These are phyloP conservation scores for Berberis thunbergii DNA, from an alignment of 164 flowering plant species.

Conservation along the genomic window DNA sequence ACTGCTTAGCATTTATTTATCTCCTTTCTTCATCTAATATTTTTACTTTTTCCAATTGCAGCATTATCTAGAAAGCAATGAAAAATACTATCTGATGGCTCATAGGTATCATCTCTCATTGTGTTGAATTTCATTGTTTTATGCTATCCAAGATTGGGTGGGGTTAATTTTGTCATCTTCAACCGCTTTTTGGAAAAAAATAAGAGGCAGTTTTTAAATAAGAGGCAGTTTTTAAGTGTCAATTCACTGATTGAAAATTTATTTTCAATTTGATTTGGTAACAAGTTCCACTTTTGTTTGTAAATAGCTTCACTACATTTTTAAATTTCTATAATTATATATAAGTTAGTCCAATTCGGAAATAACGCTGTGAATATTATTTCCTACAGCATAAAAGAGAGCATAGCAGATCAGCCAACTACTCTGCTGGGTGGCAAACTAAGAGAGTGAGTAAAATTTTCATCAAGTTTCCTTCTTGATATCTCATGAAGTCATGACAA, in stretches of 20 bases:
- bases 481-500: background rate
- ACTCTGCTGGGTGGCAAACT: slow-evolving; percentile 79
- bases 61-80: slow-evolving; percentile 98
- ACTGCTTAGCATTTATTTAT: background rate
- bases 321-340: background rate
- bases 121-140: background rate
- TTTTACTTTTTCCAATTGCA: slow-evolving; percentile 28
- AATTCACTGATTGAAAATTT: no score
- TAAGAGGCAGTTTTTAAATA: no score
- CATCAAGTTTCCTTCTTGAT: background rate
- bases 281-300: no score
- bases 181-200: no score
- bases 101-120: slow-evolving; percentile 58
- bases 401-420: slow-evolving; percentile 72
- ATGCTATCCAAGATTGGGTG: background rate
- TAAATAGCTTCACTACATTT: background rate
- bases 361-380: slow-evolving; percentile 2
- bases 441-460: slow-evolving; percentile 67
- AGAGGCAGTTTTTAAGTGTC: no score
- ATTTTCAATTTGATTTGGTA: no score
- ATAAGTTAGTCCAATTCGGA: background rate
- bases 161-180: background rate
- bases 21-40: background rate
- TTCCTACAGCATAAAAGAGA: slow-evolving; percentile 81
- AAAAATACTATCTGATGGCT: slow-evolving; percentile 95